phyloP scores from a whole-genome alignment of 345 rosid genomes.

The Eucalyptus sp. region DNA sequence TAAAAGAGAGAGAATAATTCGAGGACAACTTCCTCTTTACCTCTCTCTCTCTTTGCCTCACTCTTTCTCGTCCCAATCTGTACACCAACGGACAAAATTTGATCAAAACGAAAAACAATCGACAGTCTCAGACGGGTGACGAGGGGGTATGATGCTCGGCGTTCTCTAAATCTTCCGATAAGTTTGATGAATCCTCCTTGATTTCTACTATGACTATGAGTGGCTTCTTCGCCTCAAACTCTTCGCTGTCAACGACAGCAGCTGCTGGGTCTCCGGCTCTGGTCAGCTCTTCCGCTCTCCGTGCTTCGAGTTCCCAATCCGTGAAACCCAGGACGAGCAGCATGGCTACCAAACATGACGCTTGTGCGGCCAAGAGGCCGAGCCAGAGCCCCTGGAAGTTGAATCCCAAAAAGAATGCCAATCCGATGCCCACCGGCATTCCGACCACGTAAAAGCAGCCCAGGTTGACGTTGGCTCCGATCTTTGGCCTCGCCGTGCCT shows the following conservation, averaged over 20 bases:
- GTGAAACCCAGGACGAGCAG: conserved; percentile 38
- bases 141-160: not conserved
- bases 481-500: conserved; percentile 67
- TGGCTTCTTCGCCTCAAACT: conserved; percentile 6
- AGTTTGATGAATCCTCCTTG: conserved; percentile 21
- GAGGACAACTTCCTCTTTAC: not conserved
- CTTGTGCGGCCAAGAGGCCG: conserved; percentile 65
- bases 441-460: conserved; percentile 64
- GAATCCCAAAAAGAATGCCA: conserved; percentile 31
- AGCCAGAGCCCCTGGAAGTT: conserved; percentile 67
- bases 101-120: not conserved
- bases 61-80: not conserved
- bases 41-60: not conserved
- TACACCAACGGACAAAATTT: not conserved
- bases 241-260: conserved; percentile 15
- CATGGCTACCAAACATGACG: conserved; percentile 50
- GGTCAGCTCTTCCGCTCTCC: conserved; percentile 44
- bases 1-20: not conserved
- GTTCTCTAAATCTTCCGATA: conserved; percentile 1
- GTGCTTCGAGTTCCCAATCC: conserved; percentile 49
- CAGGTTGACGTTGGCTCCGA: conserved; percentile 63
- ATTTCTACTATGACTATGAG: conserved; percentile 4
- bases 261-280: not conserved
- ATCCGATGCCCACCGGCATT: conserved; percentile 49
- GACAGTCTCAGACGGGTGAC: not conserved